phyloP scores from a whole-genome alignment of 768 basidiomycete species.

The Russula foetens region DNA sequence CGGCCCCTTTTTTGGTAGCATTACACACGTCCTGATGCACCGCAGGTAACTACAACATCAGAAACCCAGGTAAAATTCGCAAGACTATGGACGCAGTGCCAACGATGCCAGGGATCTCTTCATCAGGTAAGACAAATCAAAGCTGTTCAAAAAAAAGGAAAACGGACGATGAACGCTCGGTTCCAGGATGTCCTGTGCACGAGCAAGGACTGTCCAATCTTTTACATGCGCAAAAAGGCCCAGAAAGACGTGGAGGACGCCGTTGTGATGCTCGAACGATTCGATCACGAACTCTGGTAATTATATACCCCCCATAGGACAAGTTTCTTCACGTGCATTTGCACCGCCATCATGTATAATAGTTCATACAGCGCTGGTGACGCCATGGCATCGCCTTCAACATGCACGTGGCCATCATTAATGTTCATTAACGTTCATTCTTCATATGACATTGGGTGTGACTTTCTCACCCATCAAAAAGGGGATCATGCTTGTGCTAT shows the following conservation, averaged over 20 bases:
- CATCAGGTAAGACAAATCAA: constrained; percentile 56
- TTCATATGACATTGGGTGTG: not conserved
- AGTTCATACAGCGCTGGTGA: constrained; percentile 14
- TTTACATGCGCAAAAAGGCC: constrained; percentile 97
- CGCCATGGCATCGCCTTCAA: not conserved
- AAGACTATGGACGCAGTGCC: constrained; percentile 96
- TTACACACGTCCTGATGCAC: not conserved
- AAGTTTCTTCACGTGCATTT: not conserved
- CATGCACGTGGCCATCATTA: not conserved
- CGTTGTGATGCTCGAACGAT: constrained; percentile 69
- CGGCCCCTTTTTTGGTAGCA: not conserved
- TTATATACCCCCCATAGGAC: not conserved
- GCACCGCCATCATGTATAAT: constrained; percentile 13
- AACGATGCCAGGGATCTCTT: constrained; percentile 95
- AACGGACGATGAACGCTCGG: constrained; percentile 15
- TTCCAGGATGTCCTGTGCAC: constrained; percentile 89
- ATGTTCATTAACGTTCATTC: not conserved
- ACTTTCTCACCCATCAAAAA: not conserved
- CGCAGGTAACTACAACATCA: constrained; percentile 49
- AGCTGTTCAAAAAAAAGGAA: constrained; percentile 5
- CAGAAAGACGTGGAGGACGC: constrained; percentile 97
- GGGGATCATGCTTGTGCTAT: not conserved
- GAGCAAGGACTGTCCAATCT: constrained; percentile 97
- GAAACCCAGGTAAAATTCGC: constrained; percentile 86
- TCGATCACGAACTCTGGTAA: constrained; percentile 70